Evolutionary conservation across 2,329 filamentous ascomycete genomes (phyloP), one percentile per base, ranked within the genome.

Genomic region (Epichloe elymi): DNA sequence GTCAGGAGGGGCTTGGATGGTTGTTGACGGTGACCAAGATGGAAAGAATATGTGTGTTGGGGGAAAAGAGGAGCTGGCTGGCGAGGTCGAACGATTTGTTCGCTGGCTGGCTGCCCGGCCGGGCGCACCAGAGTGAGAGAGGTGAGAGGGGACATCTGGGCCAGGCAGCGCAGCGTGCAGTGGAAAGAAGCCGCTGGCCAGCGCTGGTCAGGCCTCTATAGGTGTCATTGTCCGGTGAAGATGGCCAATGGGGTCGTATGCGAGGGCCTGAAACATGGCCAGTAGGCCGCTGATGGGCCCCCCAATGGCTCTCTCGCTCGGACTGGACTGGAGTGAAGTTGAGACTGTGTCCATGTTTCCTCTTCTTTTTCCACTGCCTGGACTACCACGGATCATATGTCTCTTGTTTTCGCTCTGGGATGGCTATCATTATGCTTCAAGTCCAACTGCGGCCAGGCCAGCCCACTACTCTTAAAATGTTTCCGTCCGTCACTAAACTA

Each of bases 51-150:
- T 67, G 67, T 68, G 67, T 61, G 67, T 65, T 30, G 30, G 65
- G 64, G 65, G 67, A 70, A 70, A 70, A 70, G 67, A 70, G 67
- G 67, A 70, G 59, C 54, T 55, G 65, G 61, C 59, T 60, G 61
- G 59, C 57, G 61, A 68, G 61, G 66, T 65, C 61, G 61, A 64
- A 64, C 60, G 65, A 68, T 67, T 69, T 69, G 68, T 67, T 66
- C 65, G 62, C 59, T 61, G 60, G 58, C 55, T 42, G 55, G 55
- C 55, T 51, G 35, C 42, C 38, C 33, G 50, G 50, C 38, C 33
- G 50, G 50, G 50, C 44, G 45, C 44, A 49, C 30, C 47, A 49
- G 38, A 10, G 20, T 19, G 33, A 14, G 23, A 19, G 19, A 19
- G 19, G 12, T 11, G 33, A 35, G 39, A 39, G n/a, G n/a, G 30